Evolutionary conservation across 306 rosid species (phyloP), one percentile per base, ranked within the genome.

Genomic region (Argentina anserina): DNA sequence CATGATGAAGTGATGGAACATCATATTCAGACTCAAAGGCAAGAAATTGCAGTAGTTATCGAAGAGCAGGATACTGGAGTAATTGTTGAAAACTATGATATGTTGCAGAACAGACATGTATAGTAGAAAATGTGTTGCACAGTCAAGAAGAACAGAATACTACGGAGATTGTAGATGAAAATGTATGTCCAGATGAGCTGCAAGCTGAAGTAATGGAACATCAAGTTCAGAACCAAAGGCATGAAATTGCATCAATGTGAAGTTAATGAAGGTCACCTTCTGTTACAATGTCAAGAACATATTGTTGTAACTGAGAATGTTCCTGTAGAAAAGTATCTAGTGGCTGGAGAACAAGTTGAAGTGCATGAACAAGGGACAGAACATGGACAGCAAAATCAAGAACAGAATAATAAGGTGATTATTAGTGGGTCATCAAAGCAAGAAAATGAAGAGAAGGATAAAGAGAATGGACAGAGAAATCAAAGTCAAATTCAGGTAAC

Each of bases 401-500:
- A 2, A 18, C 76, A 74, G 14, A n/a, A n/a, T n/a, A n/a, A n/a
- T n/a, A n/a, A n/a, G n/a, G n/a, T n/a, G n/a, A n/a, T n/a, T n/a
- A n/a, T n/a, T n/a, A n/a, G n/a, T n/a, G n/a, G n/a, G n/a, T n/a
- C n/a, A n/a, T n/a, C n/a, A 50, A 41, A 21, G 25, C 69, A 28
- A 69, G 74, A 2, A 18, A 73, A 74, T 8, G n/a, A n/a, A n/a
- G n/a, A n/a, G n/a, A 31, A 23, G 28, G 41, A 39, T 59, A 53
- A 67, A 67, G 53, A 23, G 26, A 43, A 47, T 9, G 42, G 50
- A 3, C 41, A 12, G 9, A 20, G 17, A 46, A 46, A 5, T 46
- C 14, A 17, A 47, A 47, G 21, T 11, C 26, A 46, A 39, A 47
- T 49, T 17, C 67, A 71, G 67, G 47, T 5, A 29, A 52, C 15